Conservation (phyloP, 2,329 filamentous ascomycete genomes). For the Ceratocystis ficicola region DNA sequence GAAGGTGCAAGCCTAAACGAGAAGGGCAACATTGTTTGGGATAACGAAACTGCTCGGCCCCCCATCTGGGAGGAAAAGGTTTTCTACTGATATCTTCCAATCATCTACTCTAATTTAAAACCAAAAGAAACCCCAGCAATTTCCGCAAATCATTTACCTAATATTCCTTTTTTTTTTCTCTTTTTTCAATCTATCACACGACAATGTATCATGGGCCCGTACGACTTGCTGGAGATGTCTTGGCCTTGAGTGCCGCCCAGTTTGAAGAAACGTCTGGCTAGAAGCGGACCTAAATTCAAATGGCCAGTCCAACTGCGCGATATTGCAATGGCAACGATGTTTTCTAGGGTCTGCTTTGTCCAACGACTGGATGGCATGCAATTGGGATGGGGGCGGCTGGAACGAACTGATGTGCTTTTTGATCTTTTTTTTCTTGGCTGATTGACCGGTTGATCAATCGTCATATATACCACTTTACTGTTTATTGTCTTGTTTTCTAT, state of each 20-base stretch:
- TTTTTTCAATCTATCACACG: not conserved
- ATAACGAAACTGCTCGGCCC: slow-evolving; percentile 33
- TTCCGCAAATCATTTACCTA: not conserved
- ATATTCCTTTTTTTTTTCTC: not conserved
- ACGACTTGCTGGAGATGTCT: not conserved
- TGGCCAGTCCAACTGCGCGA: not conserved
- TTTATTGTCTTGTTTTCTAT: slow-evolving; percentile 10
- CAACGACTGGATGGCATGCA: not conserved
- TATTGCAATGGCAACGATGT: not conserved
- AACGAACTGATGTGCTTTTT: not conserved
- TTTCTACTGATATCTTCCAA: slow-evolving; percentile 31
- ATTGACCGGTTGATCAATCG: not conserved
- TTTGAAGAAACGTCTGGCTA: not conserved
- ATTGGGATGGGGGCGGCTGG: not conserved
- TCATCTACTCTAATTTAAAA: not conserved
- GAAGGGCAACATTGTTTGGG: slow-evolving; percentile 41
- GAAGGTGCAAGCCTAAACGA: slow-evolving; percentile 59
- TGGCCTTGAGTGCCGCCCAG: not conserved
- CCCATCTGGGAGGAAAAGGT: slow-evolving; percentile 37
- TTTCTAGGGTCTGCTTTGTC: not conserved
- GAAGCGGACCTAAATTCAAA: not conserved
- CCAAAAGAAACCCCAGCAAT: not conserved
- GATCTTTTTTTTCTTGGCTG: not conserved
- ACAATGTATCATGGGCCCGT: not conserved
- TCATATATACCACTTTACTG: slow-evolving; percentile 12